Conservation (phyloP, 495 filamentous ascomycete genomes). For the Lindgomyces ingoldianus region DNA sequence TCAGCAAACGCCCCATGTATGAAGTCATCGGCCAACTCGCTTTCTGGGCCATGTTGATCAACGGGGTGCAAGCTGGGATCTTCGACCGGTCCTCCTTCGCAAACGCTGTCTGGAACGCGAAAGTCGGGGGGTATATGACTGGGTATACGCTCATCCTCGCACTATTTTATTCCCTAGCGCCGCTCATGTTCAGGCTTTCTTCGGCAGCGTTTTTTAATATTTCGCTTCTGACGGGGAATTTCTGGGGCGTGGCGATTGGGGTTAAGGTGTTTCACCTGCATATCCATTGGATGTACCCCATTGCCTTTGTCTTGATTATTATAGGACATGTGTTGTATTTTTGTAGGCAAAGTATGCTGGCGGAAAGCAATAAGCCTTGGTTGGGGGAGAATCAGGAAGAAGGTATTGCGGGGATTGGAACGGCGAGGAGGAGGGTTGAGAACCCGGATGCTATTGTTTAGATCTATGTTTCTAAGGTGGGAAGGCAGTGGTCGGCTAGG, state of each 20-base stretch:
- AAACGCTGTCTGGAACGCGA: constrained; percentile 64
- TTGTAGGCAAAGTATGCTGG: constrained; percentile 70
- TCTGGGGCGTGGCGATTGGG: constrained; percentile 94
- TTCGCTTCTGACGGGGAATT: constrained; percentile 88
- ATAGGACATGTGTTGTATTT: constrained; percentile 82
- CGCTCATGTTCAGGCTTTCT: constrained; percentile 82
- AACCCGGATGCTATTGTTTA: constrained; percentile 39
- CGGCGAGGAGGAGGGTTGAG: constrained; percentile 78
- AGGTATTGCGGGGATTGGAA: constrained; percentile 80
- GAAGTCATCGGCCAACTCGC: constrained; percentile 91
- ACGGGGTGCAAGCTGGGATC: constrained; percentile 83
- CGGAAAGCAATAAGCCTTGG: constrained; percentile 96
- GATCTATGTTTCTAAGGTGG: background rate
- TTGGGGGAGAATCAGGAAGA: constrained; percentile 79
- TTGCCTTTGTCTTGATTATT: constrained; percentile 91
- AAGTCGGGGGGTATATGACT: constrained; percentile 75
- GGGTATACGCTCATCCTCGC: constrained; percentile 81
- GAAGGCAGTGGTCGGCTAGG: too few species aligned
- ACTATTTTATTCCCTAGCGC: constrained; percentile 84
- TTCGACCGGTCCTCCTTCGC: constrained; percentile 79
- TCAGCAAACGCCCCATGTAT: constrained; percentile 81
- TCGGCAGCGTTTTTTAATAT: constrained; percentile 97
- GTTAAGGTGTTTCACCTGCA: constrained; percentile 76
- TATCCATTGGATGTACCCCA: constrained; percentile 90
- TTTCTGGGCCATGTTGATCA: constrained; percentile 87